These are phyloP conservation scores for Sicyos edulis DNA, from an alignment of 306 rosid species.

Conservation along the genomic window DNA sequence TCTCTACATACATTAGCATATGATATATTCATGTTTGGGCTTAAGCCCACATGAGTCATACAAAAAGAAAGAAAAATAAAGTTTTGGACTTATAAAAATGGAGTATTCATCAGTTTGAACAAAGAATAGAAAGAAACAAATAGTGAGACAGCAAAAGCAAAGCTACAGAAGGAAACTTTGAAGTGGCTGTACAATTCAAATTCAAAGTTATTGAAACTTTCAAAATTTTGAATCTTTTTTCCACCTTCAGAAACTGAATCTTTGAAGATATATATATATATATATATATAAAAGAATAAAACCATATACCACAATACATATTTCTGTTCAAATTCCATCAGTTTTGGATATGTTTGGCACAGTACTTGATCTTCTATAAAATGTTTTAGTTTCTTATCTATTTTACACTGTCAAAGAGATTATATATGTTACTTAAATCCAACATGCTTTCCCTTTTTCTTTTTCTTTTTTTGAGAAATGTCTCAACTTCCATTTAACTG, in stretches of 20 bases:
- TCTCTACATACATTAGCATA: too few relatives aligned
- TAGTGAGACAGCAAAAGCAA: slow-evolving; percentile 3
- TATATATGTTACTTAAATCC: neutral
- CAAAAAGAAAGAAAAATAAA: too few relatives aligned
- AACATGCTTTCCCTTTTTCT: neutral
- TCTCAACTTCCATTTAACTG: too few relatives aligned
- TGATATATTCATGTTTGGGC: too few relatives aligned
- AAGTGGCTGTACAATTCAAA: neutral
- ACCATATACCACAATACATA: neutral
- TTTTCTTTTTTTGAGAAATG: too few relatives aligned
- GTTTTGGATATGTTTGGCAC: neutral
- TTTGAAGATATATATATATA: neutral
- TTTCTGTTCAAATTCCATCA: slow-evolving; percentile 9
- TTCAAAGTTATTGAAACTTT: neutral
- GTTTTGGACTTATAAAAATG: too few relatives aligned
- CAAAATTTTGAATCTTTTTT: neutral
- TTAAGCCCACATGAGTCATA: too few relatives aligned
- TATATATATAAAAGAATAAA: too few relatives aligned
- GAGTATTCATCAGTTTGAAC: too few relatives aligned
- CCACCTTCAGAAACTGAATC: slow-evolving; percentile 14
- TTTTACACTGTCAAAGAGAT: slow-evolving; percentile 4
- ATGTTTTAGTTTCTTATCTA: neutral
- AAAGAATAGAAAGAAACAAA: neutral
- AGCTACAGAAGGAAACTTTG: neutral
- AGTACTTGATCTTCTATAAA: neutral